Base-by-base conservation (phyloP, 2,329 filamentous ascomycete species). In the Pestalotiopsis sp. region DNA sequence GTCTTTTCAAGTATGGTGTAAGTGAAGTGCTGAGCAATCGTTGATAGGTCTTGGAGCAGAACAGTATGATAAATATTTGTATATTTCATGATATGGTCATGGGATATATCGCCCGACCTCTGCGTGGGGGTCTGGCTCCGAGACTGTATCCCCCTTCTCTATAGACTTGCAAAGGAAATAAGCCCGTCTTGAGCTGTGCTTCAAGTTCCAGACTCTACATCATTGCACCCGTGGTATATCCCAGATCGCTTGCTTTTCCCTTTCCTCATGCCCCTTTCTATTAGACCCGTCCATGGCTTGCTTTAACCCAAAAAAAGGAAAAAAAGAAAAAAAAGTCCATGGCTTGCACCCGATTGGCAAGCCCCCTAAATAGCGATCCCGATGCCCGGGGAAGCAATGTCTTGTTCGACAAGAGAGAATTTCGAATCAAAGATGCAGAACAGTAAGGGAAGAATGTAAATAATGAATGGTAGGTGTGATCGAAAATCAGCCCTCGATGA, bases 401-500 rank as follows among this genome's bases (percentile, higher is more conserved):
- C 30, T 35, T 35, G 30, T 35, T 35, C 30, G 30, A 35, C 30
- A 35, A 35, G 30, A 35, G 30, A 35, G 30, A 35, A 35, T 35
- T 35, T 35, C 26, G 56, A 62, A 60, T n/a, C n/a, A 67, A 39
- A 39, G 44, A 40, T 35, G 9, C 6, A 52, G 11, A 11, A 22
- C 26, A 30, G 26, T 24, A 58, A n/a, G 22, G 22, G 59, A 26
- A 66, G 48, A 38, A 65, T 20, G 22, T 52, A 66, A 6, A 26
- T 20, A 61, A 39, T 52, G 20, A 22, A 44, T n/a, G 17, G 17
- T 17, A n/a, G n/a, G 44, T 9, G 44, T 52, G 17, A 9, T 9
- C 20, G 17, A n/a, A 10, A 20, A 14, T 35, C 76, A 79, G 10
- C 79, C 79, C 69, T 89, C 86, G 30, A 89, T 75, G 48, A 88